A percentile compares a stretch with the other conserved stretches of the same genome.
phyloP scores from a whole-genome alignment of 2,329 filamentous ascomycete species.

The Nigrospora osmanthi region DNA sequence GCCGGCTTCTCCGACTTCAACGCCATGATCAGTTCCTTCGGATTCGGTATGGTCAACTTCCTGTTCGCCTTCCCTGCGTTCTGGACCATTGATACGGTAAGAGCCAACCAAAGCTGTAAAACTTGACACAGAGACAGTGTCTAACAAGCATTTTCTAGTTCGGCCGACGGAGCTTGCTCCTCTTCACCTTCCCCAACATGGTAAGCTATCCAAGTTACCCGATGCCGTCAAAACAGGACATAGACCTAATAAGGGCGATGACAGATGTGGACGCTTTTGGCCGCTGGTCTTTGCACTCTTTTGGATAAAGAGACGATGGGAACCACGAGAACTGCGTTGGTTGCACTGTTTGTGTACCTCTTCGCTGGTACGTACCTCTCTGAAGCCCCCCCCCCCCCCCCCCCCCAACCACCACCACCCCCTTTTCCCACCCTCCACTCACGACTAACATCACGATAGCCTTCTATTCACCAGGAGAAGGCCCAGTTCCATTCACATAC shows the following conservation, averaged over 20 bases:
- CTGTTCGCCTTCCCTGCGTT: constrained; percentile 56
- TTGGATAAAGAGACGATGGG: constrained; percentile 21
- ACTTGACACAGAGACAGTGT: constrained; percentile 43
- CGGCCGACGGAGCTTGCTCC: constrained; percentile 53
- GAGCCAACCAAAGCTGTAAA: constrained; percentile 36
- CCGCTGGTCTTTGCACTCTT: constrained; percentile 52
- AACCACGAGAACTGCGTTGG: constrained; percentile 28
- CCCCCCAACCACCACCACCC: no score
- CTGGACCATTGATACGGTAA: constrained; percentile 54
- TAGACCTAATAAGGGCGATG: neutral
- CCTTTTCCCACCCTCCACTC: no score
- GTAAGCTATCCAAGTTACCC: constrained; percentile 10
- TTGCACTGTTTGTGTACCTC: constrained; percentile 53
- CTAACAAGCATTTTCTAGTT: constrained; percentile 42
- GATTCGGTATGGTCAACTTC: constrained; percentile 59
- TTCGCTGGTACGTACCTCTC: constrained; percentile 30
- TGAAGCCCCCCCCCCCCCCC: no score
- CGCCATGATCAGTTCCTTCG: constrained; percentile 55
- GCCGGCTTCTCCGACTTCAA: constrained; percentile 47
- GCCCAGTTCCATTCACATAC: constrained; percentile 61
- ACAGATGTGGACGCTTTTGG: constrained; percentile 54
- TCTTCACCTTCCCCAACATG: constrained; percentile 63
- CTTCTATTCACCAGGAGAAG: constrained; percentile 59
- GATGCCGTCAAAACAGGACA: neutral
- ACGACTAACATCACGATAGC: constrained; percentile 17